These are phyloP conservation scores for Syncephalastrum monosporum DNA, from an alignment of 371 early-diverging fungal species.

Conservation along the genomic window DNA sequence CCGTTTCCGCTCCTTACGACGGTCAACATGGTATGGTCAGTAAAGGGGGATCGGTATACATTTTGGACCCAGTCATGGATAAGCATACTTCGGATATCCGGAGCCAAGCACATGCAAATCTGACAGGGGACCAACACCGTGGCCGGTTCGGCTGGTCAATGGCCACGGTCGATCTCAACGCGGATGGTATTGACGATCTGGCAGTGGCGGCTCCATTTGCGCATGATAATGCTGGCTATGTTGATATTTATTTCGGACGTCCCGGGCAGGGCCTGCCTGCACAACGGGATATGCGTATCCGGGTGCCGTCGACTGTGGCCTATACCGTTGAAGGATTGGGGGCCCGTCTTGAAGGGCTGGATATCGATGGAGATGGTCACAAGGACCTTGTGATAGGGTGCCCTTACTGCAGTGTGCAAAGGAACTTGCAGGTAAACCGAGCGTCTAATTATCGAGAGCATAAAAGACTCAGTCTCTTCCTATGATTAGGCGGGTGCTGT, in stretches of 20 bases:
- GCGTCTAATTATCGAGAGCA: not conserved
- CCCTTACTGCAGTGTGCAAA: conserved; percentile 47
- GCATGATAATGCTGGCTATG: conserved; percentile 28
- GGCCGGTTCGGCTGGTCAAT: conserved; percentile 80
- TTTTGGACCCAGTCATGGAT: conserved; percentile 20
- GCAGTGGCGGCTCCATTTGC: conserved; percentile 74
- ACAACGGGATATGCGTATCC: conserved; percentile 43
- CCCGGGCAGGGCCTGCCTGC: conserved; percentile 37
- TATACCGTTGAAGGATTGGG: conserved; percentile 51
- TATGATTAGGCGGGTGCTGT: conserved; percentile 30
- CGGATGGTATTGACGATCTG: conserved; percentile 87
- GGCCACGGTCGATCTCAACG: conserved; percentile 76
- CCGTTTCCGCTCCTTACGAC: conserved; percentile 73
- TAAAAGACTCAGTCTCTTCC: not conserved
- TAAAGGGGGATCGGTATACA: conserved; percentile 65
- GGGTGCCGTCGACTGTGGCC: conserved; percentile 11
- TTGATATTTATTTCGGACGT: conserved; percentile 76
- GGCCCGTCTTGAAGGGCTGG: conserved; percentile 51
- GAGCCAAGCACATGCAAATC: conserved; percentile 19
- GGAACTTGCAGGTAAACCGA: conserved; percentile 31
- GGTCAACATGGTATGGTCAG: conserved; percentile 21
- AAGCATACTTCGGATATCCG: conserved; percentile 27
- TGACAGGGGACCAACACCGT: conserved; percentile 29
- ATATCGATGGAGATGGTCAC: conserved; percentile 67
- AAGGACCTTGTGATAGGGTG: conserved; percentile 72